phyloP scores from a whole-genome alignment of 2,329 filamentous ascomycete genomes.

The Curvularia sp. region DNA sequence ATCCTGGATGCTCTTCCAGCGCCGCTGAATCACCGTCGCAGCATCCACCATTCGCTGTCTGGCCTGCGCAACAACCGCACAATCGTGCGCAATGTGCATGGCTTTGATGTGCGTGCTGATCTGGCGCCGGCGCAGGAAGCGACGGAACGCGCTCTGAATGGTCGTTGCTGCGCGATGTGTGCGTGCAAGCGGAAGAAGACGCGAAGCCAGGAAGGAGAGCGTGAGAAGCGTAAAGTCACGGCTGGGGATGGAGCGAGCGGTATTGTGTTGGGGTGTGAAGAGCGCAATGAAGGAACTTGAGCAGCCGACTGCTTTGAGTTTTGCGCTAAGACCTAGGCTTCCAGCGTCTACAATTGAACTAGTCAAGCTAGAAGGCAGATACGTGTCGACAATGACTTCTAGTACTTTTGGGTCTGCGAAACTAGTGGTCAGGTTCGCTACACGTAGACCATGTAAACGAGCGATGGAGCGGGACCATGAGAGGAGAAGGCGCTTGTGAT shows the following conservation, averaged over 20 bases:
- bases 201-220: slow-evolving; percentile 66
- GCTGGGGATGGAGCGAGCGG: slow-evolving; percentile 56
- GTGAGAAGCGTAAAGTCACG: slow-evolving; percentile 63
- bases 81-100: slow-evolving; percentile 56
- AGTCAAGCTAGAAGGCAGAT: slow-evolving; percentile 50
- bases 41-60: slow-evolving; percentile 53
- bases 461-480: slow-evolving; percentile 64
- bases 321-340: slow-evolving; percentile 40
- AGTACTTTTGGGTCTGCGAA: slow-evolving; percentile 65
- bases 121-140: slow-evolving; percentile 37
- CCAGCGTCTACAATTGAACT: not conserved
- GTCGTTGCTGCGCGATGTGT: slow-evolving; percentile 59
- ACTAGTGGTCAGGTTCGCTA: slow-evolving; percentile 65
- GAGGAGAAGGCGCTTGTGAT: slow-evolving; percentile 57
- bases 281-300: slow-evolving; percentile 56
- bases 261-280: slow-evolving; percentile 43
- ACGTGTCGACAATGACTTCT: slow-evolving; percentile 64
- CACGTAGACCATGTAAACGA: slow-evolving; percentile 53
- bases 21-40: slow-evolving; percentile 54
- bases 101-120: slow-evolving; percentile 48
- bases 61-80: slow-evolving; percentile 57
- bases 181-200: slow-evolving; percentile 61
- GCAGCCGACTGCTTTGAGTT: slow-evolving; percentile 53
- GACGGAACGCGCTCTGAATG: slow-evolving; percentile 62
- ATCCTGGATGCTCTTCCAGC: slow-evolving; percentile 53